phyloP scores from a whole-genome alignment of 2,329 filamentous ascomycete species.

The Colletotrichum sansevieriae region DNA sequence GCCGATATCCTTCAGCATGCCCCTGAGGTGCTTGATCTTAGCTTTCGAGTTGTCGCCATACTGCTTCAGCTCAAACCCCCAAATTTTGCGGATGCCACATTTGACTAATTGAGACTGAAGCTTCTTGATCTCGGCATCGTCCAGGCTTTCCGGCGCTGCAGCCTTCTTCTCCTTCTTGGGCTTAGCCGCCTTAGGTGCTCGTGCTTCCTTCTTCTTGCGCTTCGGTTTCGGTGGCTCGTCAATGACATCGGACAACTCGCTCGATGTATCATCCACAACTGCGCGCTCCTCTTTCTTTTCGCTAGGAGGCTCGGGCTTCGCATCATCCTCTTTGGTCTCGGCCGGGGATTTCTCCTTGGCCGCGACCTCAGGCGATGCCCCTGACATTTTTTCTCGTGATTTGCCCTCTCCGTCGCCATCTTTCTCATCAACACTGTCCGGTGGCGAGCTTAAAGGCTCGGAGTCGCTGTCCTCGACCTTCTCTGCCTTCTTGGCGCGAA shows the following conservation, averaged over 20 bases:
- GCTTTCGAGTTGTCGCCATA: constrained; percentile 78
- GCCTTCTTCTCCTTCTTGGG: constrained; percentile 40
- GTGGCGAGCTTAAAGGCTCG: constrained; percentile 26
- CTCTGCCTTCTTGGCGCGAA: constrained; percentile 17
- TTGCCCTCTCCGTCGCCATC: constrained; percentile 37
- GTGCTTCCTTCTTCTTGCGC: constrained; percentile 63
- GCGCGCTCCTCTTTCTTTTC: constrained; percentile 19
- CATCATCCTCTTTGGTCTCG: constrained; percentile 15
- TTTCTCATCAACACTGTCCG: constrained; percentile 44
- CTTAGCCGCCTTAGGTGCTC: constrained; percentile 48
- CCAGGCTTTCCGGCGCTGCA: constrained; percentile 70
- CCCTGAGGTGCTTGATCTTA: constrained; percentile 85
- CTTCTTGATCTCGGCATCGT: constrained; percentile 86
- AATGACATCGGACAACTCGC: constrained; percentile 79
- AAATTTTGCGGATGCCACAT: constrained; percentile 93
- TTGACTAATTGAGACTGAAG: constrained; percentile 89
- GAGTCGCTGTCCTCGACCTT: constrained; percentile 36
- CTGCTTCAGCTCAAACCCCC: constrained; percentile 85
- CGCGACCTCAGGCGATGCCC: neutral
- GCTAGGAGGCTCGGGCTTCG: constrained; percentile 27
- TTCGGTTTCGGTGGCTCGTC: constrained; percentile 77
- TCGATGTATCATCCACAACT: constrained; percentile 37
- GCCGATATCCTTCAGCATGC: constrained; percentile 83
- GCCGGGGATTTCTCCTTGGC: constrained; percentile 7
- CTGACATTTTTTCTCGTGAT: constrained; percentile 42